Base-by-base conservation (phyloP, 805 yeast genomes). In the Candida nanaspora region DNA sequence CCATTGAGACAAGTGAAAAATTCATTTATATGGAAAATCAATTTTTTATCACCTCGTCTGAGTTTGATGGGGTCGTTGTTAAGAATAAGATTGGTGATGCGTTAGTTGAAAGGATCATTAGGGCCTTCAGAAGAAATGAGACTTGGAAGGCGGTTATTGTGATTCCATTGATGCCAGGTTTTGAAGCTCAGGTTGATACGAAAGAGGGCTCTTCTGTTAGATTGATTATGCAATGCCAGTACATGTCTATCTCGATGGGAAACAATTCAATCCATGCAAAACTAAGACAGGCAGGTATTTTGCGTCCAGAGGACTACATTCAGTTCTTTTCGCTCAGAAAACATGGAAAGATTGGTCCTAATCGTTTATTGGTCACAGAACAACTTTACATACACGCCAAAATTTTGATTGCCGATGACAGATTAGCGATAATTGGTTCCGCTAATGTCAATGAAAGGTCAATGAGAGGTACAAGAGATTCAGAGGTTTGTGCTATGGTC, bases 391-490 rank as follows among this genome's bases (percentile, higher is more conserved):
- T 93, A 28, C 99, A 93, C 60, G 96, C 96, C 1, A 93, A 93
- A 57, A 75, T 82, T 8, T 73, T 93, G 79, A 73, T 93, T 51
- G 96, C 83, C 10, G 99, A 93, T 63, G 98, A 93, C 55, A 72
- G 96, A 37, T 76, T 82, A 35, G 97, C 96, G 4, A 83, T 93
- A 34, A 89, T 93, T 53, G 98, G 99, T 2, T 86, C 96, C 54
- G 99, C 99, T 0, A 93, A 93, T 55, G 86, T 93, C 45, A 93
- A 93, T 56, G 99, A 93, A 59, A 74, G 99, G 52, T 91, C 98
- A 0, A 89, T 89, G 87, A 71, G 93, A 51, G 99, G 99, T 14
- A 70, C 72, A 18, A 73, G 98, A 57, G 99, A 93, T 57, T 88
- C 97, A 5, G 99, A 93, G 55, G 82, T 93, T 32, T 96, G 96